Conservation (phyloP, 306 rosid species). For the Gynostemma pentaphyllum region DNA sequence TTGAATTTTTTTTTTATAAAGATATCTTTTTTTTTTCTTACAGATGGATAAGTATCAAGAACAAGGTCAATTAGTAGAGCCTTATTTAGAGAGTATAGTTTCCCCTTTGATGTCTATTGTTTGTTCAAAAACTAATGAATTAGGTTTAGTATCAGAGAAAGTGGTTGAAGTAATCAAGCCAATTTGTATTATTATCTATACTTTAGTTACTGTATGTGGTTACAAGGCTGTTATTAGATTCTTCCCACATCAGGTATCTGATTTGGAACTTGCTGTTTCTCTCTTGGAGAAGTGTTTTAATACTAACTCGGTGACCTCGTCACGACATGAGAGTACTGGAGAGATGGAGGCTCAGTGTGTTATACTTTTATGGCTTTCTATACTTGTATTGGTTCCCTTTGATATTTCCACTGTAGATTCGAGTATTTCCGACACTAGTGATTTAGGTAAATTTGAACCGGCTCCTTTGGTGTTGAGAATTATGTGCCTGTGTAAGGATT, state of each 20-base stretch:
- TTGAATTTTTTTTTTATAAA: not conserved
- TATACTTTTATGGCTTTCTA: constrained; percentile 82
- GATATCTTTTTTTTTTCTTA: constrained; percentile 6
- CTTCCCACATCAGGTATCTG: constrained; percentile 93
- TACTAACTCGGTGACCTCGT: constrained; percentile 39
- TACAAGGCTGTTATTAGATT: constrained; percentile 81
- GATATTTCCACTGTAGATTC: constrained; percentile 82
- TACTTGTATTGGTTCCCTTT: constrained; percentile 88
- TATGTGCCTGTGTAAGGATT: constrained; percentile 70
- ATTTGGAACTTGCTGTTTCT: constrained; percentile 86
- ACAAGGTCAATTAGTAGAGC: constrained; percentile 89
- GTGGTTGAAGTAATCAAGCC: constrained; percentile 71
- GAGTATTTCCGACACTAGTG: constrained; percentile 44
- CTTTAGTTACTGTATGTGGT: constrained; percentile 76
- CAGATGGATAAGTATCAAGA: constrained; percentile 97
- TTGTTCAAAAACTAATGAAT: constrained; percentile 54
- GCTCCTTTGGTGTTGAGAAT: constrained; percentile 79
- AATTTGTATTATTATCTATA: constrained; percentile 58
- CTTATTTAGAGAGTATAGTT: constrained; percentile 81
- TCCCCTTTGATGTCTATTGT: constrained; percentile 68
- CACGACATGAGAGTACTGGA: constrained; percentile 80
- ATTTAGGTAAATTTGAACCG: constrained; percentile 40
- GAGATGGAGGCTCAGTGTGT: constrained; percentile 93
- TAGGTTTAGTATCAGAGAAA: constrained; percentile 44
- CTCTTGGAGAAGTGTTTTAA: constrained; percentile 66